Conservation (phyloP, 1,139 yeast genomes). For the Yarrowia galli region DNA sequence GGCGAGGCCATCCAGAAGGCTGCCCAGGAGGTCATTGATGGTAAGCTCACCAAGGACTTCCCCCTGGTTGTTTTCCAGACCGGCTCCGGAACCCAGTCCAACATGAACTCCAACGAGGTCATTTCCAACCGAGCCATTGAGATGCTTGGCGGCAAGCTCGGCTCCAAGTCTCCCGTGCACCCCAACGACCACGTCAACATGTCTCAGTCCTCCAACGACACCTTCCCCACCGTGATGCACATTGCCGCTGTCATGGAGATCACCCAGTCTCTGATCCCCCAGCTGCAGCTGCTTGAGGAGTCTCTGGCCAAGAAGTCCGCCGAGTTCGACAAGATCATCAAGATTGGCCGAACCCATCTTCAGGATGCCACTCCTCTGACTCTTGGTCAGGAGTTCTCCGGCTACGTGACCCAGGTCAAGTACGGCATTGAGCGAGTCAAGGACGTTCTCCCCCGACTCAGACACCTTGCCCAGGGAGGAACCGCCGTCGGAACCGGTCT, state of each 20-base stretch:
- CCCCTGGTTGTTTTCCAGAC: conserved; percentile 98
- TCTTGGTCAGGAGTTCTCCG: conserved; percentile 96
- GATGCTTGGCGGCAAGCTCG: conserved; percentile 86
- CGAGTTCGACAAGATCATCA: conserved; percentile 87
- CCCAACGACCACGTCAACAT: conserved; percentile 99
- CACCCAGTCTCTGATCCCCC: conserved; percentile 75
- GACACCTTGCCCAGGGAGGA: conserved; percentile 96
- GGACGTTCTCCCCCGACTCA: conserved; percentile 73
- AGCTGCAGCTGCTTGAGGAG: conserved; percentile 76
- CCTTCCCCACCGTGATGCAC: conserved; percentile 99
- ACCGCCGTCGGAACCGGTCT: conserved; percentile 99
- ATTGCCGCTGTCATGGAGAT: conserved; percentile 97
- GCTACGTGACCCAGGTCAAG: conserved; percentile 90
- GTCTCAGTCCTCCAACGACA: conserved; percentile 97
- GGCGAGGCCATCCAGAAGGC: conserved; percentile 89
- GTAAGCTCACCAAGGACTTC: conserved; percentile 91
- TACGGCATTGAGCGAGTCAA: conserved; percentile 91
- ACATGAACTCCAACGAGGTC: conserved; percentile 99
- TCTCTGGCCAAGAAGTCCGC: conserved; percentile 76
- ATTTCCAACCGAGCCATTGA: conserved; percentile 98
- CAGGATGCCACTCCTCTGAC: conserved; percentile 99
- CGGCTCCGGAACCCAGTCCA: conserved; percentile 97
- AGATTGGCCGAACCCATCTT: conserved; percentile 97
- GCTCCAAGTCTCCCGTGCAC: conserved; percentile 92
- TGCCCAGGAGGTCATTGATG: conserved; percentile 92